A percentile compares a stretch with the other conserved stretches of the same genome.
phyloP scores from a whole-genome alignment of 2,329 filamentous ascomycete genomes.

The Aspergillus fijiensis region DNA sequence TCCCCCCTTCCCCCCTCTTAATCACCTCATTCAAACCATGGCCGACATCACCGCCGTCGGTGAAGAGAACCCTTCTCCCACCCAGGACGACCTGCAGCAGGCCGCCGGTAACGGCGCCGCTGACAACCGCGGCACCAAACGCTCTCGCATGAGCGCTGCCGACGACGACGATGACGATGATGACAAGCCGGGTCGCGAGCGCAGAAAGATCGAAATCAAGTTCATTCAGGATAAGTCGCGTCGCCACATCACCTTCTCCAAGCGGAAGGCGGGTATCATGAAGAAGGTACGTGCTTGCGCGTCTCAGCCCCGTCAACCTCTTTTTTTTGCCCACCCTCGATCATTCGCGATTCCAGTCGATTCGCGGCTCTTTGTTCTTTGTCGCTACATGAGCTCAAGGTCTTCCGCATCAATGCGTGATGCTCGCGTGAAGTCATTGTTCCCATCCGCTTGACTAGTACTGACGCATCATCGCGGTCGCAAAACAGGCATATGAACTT shows the following conservation, averaged over 20 bases:
- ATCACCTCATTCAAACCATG: constrained; percentile 51
- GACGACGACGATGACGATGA: constrained; percentile 98
- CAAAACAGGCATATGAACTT: constrained; percentile 82
- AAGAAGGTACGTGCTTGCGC: constrained; percentile 76
- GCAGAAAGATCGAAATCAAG: constrained; percentile 99
- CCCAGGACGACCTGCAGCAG: constrained; percentile 67
- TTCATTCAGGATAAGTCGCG: constrained; percentile 99
- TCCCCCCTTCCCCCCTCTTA: constrained; percentile 6
- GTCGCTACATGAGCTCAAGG: constrained; percentile 7
- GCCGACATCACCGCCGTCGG: constrained; percentile 79
- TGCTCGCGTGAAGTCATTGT: constrained; percentile 1
- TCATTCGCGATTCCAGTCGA: background rate
- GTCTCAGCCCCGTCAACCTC: constrained; percentile 14
- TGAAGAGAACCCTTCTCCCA: constrained; percentile 70
- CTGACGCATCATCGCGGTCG: constrained; percentile 21
- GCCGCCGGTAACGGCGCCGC: constrained; percentile 66
- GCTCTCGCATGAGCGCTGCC: constrained; percentile 68
- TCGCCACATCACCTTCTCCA: constrained; percentile 98
- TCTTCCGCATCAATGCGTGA: constrained; percentile 3
- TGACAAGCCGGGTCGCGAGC: constrained; percentile 95
- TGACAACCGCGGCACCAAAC: constrained; percentile 84
- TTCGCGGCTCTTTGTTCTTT: background rate
- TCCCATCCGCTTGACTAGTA: background rate
- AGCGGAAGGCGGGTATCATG: constrained; percentile 99
- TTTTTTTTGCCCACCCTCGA: constrained; percentile 8